phyloP scores from a whole-genome alignment of 768 basidiomycete genomes.

The Leucocoprinus sp. region DNA sequence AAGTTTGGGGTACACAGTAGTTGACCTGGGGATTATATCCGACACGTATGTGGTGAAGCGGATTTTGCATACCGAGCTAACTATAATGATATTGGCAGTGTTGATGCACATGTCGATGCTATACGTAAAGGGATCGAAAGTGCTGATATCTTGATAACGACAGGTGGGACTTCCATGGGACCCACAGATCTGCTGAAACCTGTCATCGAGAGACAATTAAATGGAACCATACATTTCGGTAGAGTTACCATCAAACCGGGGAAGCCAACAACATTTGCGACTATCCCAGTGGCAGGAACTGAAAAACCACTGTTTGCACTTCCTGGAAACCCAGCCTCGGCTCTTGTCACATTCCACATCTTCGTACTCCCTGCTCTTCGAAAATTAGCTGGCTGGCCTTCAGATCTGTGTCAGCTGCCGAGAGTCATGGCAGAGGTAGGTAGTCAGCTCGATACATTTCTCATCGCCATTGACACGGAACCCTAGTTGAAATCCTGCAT shows the following conservation, averaged over 20 bases:
- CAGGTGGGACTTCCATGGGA: slow-evolving; percentile 91
- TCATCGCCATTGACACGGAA: not conserved
- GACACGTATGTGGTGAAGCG: slow-evolving; percentile 47
- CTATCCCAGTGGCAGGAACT: slow-evolving; percentile 40
- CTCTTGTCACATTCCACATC: slow-evolving; percentile 77
- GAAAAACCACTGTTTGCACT: slow-evolving; percentile 72
- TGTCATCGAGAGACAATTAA: slow-evolving; percentile 71
- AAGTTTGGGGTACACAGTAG: slow-evolving; percentile 64
- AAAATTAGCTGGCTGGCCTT: slow-evolving; percentile 60
- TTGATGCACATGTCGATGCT: slow-evolving; percentile 48
- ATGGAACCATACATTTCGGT: slow-evolving; percentile 78
- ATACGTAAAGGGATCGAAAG: slow-evolving; percentile 47
- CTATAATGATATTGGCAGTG: slow-evolving; percentile 24
- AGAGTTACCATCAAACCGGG: slow-evolving; percentile 78
- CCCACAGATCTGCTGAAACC: slow-evolving; percentile 83
- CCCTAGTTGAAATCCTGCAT: slow-evolving; percentile 52
- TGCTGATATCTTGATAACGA: slow-evolving; percentile 75
- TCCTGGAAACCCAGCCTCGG: slow-evolving; percentile 85
- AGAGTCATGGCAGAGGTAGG: slow-evolving; percentile 58
- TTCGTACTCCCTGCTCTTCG: slow-evolving; percentile 80
- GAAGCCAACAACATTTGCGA: slow-evolving; percentile 88
- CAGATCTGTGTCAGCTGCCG: slow-evolving; percentile 45
- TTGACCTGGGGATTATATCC: slow-evolving; percentile 74
- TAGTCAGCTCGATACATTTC: slow-evolving; percentile 2
- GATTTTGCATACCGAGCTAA: not conserved